Conservation (phyloP, 2,329 filamentous ascomycete genomes). For the Epichloe hybrida region DNA sequence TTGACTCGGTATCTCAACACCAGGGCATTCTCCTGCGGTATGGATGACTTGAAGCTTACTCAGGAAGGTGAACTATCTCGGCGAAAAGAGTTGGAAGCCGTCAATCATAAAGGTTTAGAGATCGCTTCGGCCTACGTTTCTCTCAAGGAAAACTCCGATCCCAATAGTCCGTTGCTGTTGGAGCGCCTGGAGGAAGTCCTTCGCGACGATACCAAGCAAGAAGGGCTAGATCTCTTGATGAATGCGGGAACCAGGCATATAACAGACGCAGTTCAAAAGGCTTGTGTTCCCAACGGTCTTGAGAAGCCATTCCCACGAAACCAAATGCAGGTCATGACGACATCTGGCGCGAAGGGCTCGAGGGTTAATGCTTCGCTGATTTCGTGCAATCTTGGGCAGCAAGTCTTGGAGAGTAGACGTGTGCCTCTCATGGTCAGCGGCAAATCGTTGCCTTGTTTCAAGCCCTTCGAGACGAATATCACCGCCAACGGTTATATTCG, state of each 20-base stretch:
- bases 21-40: conserved; percentile 91
- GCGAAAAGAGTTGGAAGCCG: conserved; percentile 52
- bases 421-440: conserved; percentile 97
- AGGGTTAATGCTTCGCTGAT: conserved; percentile 94
- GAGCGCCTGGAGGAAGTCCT: conserved; percentile 77
- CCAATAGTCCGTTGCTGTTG: conserved; percentile 57
- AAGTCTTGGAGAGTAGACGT: conserved; percentile 86
- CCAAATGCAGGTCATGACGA: conserved; percentile 98
- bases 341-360: conserved; percentile 86
- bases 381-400: conserved; percentile 92
- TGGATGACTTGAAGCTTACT: conserved; percentile 86
- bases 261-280: conserved; percentile 63
- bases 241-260: conserved; percentile 57
- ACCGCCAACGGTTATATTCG: conserved; percentile 88
- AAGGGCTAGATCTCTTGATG: conserved; percentile 76
- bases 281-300: conserved; percentile 69
- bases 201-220: conserved; percentile 82
- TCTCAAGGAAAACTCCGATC: conserved; percentile 50
- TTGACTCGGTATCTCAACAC: conserved; percentile 85
- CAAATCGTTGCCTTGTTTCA: conserved; percentile 90
- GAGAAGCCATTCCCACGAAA: conserved; percentile 91
- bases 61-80: conserved; percentile 61
- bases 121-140: conserved; percentile 85
- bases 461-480: conserved; percentile 77
- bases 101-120: conserved; percentile 57